These are phyloP conservation scores for Ceratocystis alfenasii DNA, from an alignment of 2,329 filamentous ascomycete species.

Conservation along the genomic window DNA sequence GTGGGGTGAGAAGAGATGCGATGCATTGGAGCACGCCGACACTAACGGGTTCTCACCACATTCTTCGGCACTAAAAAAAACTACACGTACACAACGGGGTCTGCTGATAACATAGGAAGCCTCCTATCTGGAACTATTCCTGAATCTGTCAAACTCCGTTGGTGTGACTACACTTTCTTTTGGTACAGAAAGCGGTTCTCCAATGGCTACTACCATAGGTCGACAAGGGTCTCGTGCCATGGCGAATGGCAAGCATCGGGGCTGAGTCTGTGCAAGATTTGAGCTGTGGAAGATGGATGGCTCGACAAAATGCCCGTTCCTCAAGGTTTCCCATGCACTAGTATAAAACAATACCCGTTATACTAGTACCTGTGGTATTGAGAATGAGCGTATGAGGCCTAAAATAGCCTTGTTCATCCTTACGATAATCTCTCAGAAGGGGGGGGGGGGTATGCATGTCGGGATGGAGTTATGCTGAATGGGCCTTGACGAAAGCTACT, in stretches of 20 bases:
- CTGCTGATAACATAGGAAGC: conserved; percentile 1
- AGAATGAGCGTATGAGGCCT: not conserved
- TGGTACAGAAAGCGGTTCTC: not conserved
- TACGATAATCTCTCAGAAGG: not conserved
- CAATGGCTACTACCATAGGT: not conserved
- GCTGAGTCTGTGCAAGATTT: conserved; percentile 12
- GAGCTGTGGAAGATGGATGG: conserved; percentile 1
- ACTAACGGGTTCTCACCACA: not conserved
- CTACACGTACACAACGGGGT: not conserved
- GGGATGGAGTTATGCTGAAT: conserved; percentile 1
- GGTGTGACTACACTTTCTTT: conserved; percentile 6
- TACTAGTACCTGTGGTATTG: not conserved
- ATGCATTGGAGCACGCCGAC: not conserved
- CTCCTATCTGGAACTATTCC: not conserved
- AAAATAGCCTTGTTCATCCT: conserved; percentile 8
- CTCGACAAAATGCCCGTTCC: conserved; percentile 2
- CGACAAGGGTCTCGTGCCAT: conserved; percentile 9
- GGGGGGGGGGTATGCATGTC: conserved; percentile 1
- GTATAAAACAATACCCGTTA: not conserved
- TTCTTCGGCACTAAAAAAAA: not conserved
- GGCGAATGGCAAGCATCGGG: conserved; percentile 7
- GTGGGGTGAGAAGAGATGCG: not conserved
- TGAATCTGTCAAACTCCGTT: conserved; percentile 7
- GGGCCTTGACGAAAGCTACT: not conserved
- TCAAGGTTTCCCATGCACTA: not conserved